Evolutionary conservation across 2,329 filamentous ascomycete genomes (phyloP).

Genomic region (Aureobasidium mangrovei): DNA sequence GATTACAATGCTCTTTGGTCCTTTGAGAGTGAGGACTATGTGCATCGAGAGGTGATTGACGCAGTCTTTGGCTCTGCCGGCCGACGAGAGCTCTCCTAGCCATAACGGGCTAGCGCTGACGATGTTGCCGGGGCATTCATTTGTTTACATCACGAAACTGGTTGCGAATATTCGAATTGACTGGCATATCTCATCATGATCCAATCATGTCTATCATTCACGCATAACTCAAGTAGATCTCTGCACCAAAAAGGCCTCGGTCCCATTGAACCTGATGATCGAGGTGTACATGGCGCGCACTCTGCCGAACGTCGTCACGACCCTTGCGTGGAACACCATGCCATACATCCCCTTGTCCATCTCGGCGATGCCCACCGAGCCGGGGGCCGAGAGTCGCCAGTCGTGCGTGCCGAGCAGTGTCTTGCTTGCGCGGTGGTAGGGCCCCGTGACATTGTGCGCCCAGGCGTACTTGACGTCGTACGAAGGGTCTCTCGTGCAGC

Average conservation of each 20-base stretch:
- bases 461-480: constrained; percentile 30
- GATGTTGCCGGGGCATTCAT: no score
- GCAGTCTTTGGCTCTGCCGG: no score
- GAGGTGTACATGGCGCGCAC: constrained; percentile 28
- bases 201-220: no score
- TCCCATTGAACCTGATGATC: neutral
- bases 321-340: constrained; percentile 28
- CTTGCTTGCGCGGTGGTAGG: constrained; percentile 22
- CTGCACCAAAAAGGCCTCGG: neutral
- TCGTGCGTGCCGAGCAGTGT: constrained; percentile 24
- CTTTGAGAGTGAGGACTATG: no score
- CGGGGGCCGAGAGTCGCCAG: constrained; percentile 26
- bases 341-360: constrained; percentile 1
- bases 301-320: constrained; percentile 19
- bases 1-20: no score
- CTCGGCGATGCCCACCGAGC: constrained; percentile 21
- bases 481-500: constrained; percentile 23
- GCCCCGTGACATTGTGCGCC: constrained; percentile 22
- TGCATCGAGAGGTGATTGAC: no score
- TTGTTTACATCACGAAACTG: no score
- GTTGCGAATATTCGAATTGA: no score
- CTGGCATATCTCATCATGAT: no score
- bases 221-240: no score
- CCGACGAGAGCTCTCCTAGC: no score
- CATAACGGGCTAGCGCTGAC: no score